Evolutionary conservation across 345 rosid genomes (phyloP).

Genomic region (Rhodamnia argentea): DNA sequence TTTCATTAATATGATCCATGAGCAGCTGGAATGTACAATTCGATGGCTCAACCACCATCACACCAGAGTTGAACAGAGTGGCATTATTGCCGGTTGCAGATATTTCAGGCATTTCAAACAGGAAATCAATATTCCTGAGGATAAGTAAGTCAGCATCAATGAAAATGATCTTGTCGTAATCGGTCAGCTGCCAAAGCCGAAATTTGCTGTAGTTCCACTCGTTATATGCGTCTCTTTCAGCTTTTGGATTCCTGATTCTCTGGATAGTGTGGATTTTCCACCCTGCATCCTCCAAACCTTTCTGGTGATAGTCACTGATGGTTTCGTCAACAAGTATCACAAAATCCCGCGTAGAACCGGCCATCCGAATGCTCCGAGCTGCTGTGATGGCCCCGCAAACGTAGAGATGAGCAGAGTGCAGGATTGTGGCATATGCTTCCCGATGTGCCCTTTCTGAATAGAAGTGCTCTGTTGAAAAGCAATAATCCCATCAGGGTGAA

Average conservation of each 20-base stretch:
- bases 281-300: slow-evolving; percentile 72
- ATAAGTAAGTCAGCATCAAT: slow-evolving; percentile 85
- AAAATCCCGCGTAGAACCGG: slow-evolving; percentile 79
- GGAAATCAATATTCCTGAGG: slow-evolving; percentile 73
- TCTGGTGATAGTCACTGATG: slow-evolving; percentile 56
- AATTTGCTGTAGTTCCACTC: slow-evolving; percentile 95
- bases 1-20: slow-evolving; percentile 76
- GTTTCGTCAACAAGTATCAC: slow-evolving; percentile 81
- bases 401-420: slow-evolving; percentile 75
- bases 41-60: slow-evolving; percentile 83
- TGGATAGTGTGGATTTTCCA: slow-evolving; percentile 76
- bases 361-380: slow-evolving; percentile 82
- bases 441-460: slow-evolving; percentile 47
- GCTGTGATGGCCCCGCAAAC: slow-evolving; percentile 91
- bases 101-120: slow-evolving; percentile 87
- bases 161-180: slow-evolving; percentile 81
- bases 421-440: slow-evolving; percentile 81
- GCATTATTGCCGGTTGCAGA: slow-evolving; percentile 71
- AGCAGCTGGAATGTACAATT: slow-evolving; percentile 71
- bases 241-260: slow-evolving; percentile 80
- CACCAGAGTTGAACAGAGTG: slow-evolving; percentile 76
- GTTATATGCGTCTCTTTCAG: slow-evolving; percentile 65
- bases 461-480: slow-evolving; percentile 43
- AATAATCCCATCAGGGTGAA: background rate
- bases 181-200: slow-evolving; percentile 83